These are phyloP conservation scores for Blastocrithidia nonstop DNA, from an alignment of 208 protist genomes.

Conservation along the genomic window DNA sequence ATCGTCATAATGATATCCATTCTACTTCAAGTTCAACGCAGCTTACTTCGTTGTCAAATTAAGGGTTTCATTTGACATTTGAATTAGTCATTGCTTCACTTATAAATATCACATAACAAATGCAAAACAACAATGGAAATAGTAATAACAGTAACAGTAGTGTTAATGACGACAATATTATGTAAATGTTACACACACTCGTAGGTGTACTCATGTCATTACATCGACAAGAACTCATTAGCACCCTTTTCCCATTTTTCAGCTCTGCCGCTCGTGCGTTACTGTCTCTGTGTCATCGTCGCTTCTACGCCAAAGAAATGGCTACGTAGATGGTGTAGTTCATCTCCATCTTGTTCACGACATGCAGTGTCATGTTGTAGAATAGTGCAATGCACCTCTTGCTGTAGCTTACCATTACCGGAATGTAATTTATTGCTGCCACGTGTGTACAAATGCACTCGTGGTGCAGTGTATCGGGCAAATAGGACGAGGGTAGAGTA, in stretches of 20 bases:
- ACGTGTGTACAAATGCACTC: slow-evolving; percentile 7
- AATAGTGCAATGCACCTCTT: slow-evolving; percentile 14
- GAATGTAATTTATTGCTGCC: slow-evolving; percentile 7
- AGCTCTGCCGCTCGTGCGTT: slow-evolving; percentile 9
- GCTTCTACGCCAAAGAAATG: slow-evolving; percentile 21
- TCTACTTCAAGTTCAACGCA: too few relatives aligned
- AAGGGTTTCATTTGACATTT: too few relatives aligned
- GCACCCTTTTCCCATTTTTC: slow-evolving; percentile 13
- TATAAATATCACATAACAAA: too few relatives aligned
- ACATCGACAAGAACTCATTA: slow-evolving; percentile 19
- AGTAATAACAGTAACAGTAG: too few relatives aligned
- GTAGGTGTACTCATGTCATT: slow-evolving; percentile 32
- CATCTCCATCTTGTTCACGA: slow-evolving; percentile 25
- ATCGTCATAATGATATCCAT: too few relatives aligned
- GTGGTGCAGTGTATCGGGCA: slow-evolving; percentile 13
- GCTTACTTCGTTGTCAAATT: too few relatives aligned
- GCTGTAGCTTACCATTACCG: slow-evolving; percentile 15
- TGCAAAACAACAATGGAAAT: too few relatives aligned
- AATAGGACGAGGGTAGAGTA: slow-evolving; percentile 29
- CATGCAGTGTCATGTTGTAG: slow-evolving; percentile 20
- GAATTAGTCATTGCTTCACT: too few relatives aligned
- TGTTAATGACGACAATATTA: too few relatives aligned
- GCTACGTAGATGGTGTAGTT: slow-evolving; percentile 19
- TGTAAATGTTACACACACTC: too few relatives aligned
- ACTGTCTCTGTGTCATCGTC: slow-evolving; percentile 7